Evolutionary conservation across 345 rosid genomes (phyloP).

Genomic region (Gossypium australe): DNA sequence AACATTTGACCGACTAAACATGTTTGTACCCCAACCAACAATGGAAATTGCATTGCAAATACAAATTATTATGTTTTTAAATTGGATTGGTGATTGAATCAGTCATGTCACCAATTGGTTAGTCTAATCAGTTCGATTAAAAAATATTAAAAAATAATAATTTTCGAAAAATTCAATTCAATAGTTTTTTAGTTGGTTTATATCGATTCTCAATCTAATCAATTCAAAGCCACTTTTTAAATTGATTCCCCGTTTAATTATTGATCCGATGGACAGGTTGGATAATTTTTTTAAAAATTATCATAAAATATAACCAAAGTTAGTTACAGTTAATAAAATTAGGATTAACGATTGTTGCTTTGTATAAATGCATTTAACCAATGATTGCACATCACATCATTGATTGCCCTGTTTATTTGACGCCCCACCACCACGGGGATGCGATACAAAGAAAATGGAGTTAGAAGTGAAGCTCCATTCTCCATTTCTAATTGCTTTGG

Average conservation of each 20-base stretch:
- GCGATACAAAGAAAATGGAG: neutral
- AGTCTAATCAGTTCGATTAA: accelerated
- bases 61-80: too few relatives aligned
- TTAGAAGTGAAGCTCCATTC: neutral
- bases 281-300: too few relatives aligned
- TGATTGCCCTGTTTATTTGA: neutral
- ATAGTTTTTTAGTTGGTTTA: accelerated
- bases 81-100: too few relatives aligned
- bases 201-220: accelerated
- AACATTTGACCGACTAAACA: too few relatives aligned
- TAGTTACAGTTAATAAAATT: too few relatives aligned
- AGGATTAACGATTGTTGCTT: too few relatives aligned
- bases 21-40: too few relatives aligned
- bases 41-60: too few relatives aligned
- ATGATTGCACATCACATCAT: slow-evolving; percentile 15
- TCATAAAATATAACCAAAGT: too few relatives aligned
- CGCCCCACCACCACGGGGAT: neutral
- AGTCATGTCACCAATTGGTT: accelerated
- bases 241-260: too few relatives aligned
- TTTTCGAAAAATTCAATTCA: too few relatives aligned
- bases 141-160: too few relatives aligned
- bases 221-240: accelerated
- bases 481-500: neutral
- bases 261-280: accelerated
- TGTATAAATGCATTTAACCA: neutral